Evolutionary conservation across 139 green algal species (phyloP), one percentile per base, ranked within the genome.

Genomic region (Micractinium conductrix): DNA sequence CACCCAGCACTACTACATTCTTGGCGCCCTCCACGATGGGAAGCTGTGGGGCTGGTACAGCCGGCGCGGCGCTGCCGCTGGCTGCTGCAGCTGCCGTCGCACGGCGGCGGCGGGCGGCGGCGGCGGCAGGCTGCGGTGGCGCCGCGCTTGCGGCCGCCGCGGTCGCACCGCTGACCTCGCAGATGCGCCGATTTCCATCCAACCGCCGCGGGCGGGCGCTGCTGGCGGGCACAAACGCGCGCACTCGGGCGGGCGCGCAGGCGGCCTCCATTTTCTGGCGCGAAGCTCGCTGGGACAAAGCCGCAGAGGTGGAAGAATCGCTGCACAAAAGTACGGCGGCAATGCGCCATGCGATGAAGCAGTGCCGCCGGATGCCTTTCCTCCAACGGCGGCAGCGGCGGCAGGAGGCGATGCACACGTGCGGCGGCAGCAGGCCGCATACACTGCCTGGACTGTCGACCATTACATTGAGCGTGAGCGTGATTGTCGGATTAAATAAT

Each of bases 1-100:
- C 96, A 4, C 96, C 94, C 21, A 97, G 60, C 2, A 95, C 45
- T 14, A 96, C 79, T 5, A 91, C 70, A 17, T 80, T 79, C 37
- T 84, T 84, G 33, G 42, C 55, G 28, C 78, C 62, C 5, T 48
- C 40, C 55, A 40, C 67, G 35, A 38, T 30, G 28, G 43, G 48
- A 48, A 40, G 37, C 12, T 38, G 38, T 60, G 35, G 67, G 21
- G 44, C 55, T 37, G 74, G 38, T 35, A 10, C 74, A 22, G 38
- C 40, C 2, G 65, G 43, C 7, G 42, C 43, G 21, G 70, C 70
- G 70, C 70, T 53, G 43, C 28, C 30, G 0, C 50, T 40, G 10
- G 38, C 76, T 12, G 76, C 76, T 9, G 26, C 37, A 14, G 58
- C 33, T 17, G 33, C 37, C 17, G 58, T 22, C 21, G 62, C 70